Base-by-base conservation (phyloP, 495 filamentous ascomycete genomes). In the Gamarada debralockiae region DNA sequence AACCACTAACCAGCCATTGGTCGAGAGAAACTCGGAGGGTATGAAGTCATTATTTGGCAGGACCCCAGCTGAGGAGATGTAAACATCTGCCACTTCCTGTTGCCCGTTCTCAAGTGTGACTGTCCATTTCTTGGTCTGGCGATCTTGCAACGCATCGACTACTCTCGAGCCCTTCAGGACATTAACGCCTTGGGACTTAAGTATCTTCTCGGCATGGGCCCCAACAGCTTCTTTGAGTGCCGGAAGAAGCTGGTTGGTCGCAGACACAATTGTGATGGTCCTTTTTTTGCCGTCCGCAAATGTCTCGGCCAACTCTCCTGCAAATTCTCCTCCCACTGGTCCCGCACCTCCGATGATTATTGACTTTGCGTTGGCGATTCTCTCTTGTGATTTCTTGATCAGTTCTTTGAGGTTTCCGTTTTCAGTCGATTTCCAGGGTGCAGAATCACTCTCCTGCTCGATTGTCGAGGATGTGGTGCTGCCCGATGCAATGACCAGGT, bases 301-400 rank as follows among this genome's bases (percentile, higher is more conserved):
- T n/a, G n/a, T n/a, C 7, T 74, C 72, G 8, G 69, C 68, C 6
- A 78, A 45, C 59, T 78, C 75, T 25, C 72, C 75, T 0, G 73
- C 71, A 2, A 71, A 41, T 37, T 78, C 75, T 24, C 84, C 72
- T 7, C 76, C 80, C 15, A 79, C 65, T 3, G 81, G 80, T 0
- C 81, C 81, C 2, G 69, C 80, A 27, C 81, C 81, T 7, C 61
- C 74, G 39, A 78, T 70, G 3, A 74, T 66, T 33, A 82, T 70
- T 17, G 59, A 67, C 42, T 71, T 71, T 13, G 75, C 77, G 0
- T n/a, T 39, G 1, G 59, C 38, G 47, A 79, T 68, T 7, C 48
- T 23, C 17, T 67, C 47, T 54, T 77, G 77, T 20, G 73, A 65
- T 7, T 55, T 40, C 23, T 65, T 43, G 42, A 76, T 62, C 10